Percentiles rank a stretch among this genome's conserved stretches.
phyloP scores from a whole-genome alignment of 176 grass and related monocot genomes.

The Triticum dicoccoides region DNA sequence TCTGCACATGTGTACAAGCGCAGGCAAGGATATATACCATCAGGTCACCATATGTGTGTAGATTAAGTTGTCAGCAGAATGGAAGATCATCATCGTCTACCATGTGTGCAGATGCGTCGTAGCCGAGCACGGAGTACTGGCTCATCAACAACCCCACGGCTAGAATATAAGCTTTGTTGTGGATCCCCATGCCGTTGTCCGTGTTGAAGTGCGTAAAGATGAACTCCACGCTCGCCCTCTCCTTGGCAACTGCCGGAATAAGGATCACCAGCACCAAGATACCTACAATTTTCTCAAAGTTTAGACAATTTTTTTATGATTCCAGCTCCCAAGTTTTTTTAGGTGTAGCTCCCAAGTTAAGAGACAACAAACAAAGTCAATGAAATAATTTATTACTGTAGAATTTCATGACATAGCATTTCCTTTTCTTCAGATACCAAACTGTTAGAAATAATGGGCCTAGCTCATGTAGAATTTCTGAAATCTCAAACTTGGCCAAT shows the following conservation, averaged over 20 bases:
- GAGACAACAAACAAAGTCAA: not conserved
- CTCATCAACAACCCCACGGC: slow-evolving; percentile 52
- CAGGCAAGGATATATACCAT: not conserved
- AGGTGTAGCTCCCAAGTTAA: not conserved
- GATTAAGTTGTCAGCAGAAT: not conserved
- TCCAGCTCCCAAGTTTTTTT: not conserved
- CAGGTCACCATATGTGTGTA: not conserved
- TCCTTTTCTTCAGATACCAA: not conserved
- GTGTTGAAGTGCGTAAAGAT: slow-evolving; percentile 52
- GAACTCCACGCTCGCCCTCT: slow-evolving; percentile 45
- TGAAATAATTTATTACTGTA: not conserved
- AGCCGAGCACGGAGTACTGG: slow-evolving; percentile 43
- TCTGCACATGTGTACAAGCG: slow-evolving; percentile 11
- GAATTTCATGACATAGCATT: not conserved
- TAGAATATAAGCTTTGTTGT: slow-evolving; percentile 39
- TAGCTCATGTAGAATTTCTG: too few species aligned
- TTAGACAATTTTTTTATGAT: not conserved
- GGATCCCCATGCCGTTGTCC: slow-evolving; percentile 46
- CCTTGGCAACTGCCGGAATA: slow-evolving; percentile 35
- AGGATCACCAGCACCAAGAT: slow-evolving; percentile 32
- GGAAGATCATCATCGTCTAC: not conserved
- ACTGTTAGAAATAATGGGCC: too few species aligned
- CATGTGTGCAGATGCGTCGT: slow-evolving; percentile 63
- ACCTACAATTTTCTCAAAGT: slow-evolving; percentile 6
- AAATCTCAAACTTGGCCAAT: too few species aligned